Percentiles rank a stretch among this genome's conserved stretches.
phyloP scores from a whole-genome alignment of 768 basidiomycete species.

The Tricholoma sp. region DNA sequence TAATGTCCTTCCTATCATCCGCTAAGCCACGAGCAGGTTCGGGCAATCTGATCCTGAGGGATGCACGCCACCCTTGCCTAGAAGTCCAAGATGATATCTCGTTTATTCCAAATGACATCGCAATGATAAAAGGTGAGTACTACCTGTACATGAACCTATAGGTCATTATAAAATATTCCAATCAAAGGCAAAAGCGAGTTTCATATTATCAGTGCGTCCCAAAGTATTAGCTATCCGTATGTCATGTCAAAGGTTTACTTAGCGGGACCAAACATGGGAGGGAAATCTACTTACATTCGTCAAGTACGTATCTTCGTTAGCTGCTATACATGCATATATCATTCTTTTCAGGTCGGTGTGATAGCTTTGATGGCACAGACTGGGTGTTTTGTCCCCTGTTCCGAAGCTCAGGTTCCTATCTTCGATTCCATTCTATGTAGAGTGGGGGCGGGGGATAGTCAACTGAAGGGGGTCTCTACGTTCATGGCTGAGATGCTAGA shows the following conservation, averaged over 20 bases:
- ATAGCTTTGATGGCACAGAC: constrained; percentile 94
- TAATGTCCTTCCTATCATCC: neutral
- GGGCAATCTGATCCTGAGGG: constrained; percentile 74
- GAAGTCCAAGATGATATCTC: constrained; percentile 94
- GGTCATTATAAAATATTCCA: neutral
- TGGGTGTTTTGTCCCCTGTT: constrained; percentile 93
- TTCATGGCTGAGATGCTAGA: constrained; percentile 99
- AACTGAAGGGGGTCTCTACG: constrained; percentile 95
- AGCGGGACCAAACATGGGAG: constrained; percentile 99
- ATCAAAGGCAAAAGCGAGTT: constrained; percentile 78
- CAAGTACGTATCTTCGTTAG: constrained; percentile 42
- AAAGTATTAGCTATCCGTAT: neutral
- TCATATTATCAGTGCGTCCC: constrained; percentile 78
- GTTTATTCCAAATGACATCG: constrained; percentile 94
- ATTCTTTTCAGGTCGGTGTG: constrained; percentile 65
- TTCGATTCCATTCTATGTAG: constrained; percentile 95
- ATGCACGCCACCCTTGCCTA: constrained; percentile 93
- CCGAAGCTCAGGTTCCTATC: constrained; percentile 79
- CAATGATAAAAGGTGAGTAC: constrained; percentile 79
- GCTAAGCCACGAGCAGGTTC: constrained; percentile 42
- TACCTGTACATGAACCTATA: too few relatives aligned
- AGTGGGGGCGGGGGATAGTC: constrained; percentile 96
- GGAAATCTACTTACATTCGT: constrained; percentile 95
- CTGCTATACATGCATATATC: neutral
- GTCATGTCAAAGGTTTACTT: neutral